Base-by-base conservation (phyloP, 257 asterid species). In the Nicotiana tabacum region DNA sequence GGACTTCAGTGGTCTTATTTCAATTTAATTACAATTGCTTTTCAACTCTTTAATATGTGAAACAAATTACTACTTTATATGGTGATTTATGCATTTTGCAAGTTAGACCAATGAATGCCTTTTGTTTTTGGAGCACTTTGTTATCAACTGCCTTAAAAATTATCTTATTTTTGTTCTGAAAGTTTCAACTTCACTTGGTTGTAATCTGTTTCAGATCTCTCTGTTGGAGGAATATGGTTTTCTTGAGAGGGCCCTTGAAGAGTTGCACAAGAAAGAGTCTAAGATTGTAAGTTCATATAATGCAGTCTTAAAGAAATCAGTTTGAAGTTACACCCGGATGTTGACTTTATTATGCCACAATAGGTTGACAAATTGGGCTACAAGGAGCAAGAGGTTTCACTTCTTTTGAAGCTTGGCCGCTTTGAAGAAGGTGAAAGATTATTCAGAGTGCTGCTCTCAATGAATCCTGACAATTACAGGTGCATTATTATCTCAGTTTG, bases 391-490 rank as follows among this genome's bases (percentile, higher is more conserved):
- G 97, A 93, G 86, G 98, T 88, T 85, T 90, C 92, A 67, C 96
- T 96, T 83, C 95, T 93, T 80, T 93, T 87, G 87, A 94, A 94
- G 92, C 97, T 96, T 84, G 91, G 91, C 83, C 90, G 81, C 80
- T 82, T 90, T 67, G 97, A 92, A 64, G 98, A 96, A 89, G 97
- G 95, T 82, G 97, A 90, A 89, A 91, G 89, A 80, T 85, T 91
- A 76, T 94, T 93, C 89, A 90, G 83, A 91, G 87, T 86, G 87
- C 90, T 96, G 37, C 98, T 94, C 76, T 89, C 94, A 1, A 89
- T 92, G 97, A 96, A 96, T 89, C 97, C 99, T 58, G 98, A 96
- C 89, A 94, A 96, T 88, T 96, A 94, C 88, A 87, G 98, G 98
- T 94, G 85, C 80, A 76, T 39, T 76, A 16, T 76, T 76, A 76